Evolutionary conservation across 2,329 filamentous ascomycete species (phyloP).

Genomic region (Cladophialophora carrionii): DNA sequence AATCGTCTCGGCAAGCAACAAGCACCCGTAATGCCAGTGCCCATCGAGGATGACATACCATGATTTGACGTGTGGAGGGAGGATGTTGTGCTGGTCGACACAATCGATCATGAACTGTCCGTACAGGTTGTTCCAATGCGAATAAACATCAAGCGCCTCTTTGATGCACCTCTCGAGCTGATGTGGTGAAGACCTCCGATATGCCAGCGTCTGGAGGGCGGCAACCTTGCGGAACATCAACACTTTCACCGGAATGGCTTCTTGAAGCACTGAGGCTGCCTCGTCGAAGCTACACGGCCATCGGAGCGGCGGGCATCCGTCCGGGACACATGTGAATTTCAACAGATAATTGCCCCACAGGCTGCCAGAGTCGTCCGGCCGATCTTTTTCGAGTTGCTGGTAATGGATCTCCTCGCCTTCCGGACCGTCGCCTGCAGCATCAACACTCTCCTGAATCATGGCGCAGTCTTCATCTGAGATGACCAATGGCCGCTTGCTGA

Average conservation of each 20-base stretch:
- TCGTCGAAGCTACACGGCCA: slow-evolving; percentile 61
- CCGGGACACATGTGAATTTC: slow-evolving; percentile 25
- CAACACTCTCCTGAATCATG: slow-evolving; percentile 37
- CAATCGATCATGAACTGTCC: slow-evolving; percentile 59
- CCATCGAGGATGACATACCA: slow-evolving; percentile 64
- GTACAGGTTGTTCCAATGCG: slow-evolving; percentile 60
- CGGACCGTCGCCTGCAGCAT: background rate
- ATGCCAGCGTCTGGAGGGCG: slow-evolving; percentile 58
- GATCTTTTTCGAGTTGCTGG: slow-evolving; percentile 17
- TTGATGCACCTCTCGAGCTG: slow-evolving; percentile 56
- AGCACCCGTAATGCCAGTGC: slow-evolving; percentile 62
- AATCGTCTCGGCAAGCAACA: slow-evolving; percentile 61
- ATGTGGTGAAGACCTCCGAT: slow-evolving; percentile 46
- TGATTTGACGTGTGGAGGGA: slow-evolving; percentile 60
- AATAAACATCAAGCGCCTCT: slow-evolving; percentile 55
- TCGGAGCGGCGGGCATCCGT: slow-evolving; percentile 39
- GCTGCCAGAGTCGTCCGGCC: slow-evolving; percentile 34
- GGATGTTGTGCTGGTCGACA: slow-evolving; percentile 53
- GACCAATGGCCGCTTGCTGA: slow-evolving; percentile 54
- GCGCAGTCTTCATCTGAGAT: slow-evolving; percentile 55
- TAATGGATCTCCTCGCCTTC: slow-evolving; percentile 9
- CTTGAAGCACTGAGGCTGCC: slow-evolving; percentile 55
- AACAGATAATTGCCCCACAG: slow-evolving; percentile 42
- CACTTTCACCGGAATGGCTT: slow-evolving; percentile 62
- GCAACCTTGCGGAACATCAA: slow-evolving; percentile 62